Percentiles rank a stretch among this genome's conserved stretches.
Conservation (phyloP, 2,329 filamentous ascomycete species). For the Trichophyton verrucosum region DNA sequence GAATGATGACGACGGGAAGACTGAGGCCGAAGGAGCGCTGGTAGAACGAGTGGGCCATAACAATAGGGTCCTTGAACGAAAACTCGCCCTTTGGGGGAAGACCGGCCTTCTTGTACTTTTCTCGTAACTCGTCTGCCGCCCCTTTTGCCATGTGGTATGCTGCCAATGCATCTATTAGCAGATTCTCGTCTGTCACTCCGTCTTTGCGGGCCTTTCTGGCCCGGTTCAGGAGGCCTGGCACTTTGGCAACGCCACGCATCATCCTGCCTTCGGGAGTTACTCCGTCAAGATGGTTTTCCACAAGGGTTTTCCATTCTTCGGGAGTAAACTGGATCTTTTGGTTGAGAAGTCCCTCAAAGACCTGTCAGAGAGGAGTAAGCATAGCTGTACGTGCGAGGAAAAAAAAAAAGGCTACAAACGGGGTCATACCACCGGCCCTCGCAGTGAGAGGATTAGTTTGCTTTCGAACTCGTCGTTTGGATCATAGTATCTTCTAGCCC, state of each 20-base stretch:
- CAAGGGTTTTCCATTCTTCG: conserved; percentile 25
- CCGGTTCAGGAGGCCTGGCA: conserved; percentile 22
- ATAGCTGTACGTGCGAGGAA: neutral
- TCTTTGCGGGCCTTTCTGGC: conserved; percentile 11
- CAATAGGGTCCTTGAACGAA: neutral
- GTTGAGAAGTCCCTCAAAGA: conserved; percentile 28
- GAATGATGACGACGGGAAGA: conserved; percentile 21
- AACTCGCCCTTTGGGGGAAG: neutral
- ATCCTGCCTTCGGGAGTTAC: conserved; percentile 21
- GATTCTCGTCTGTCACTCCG: conserved; percentile 4
- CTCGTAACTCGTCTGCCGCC: conserved; percentile 12
- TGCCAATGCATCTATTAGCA: conserved; percentile 17
- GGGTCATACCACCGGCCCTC: conserved; percentile 25
- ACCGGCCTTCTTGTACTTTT: conserved; percentile 1
- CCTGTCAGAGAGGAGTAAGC: conserved; percentile 12
- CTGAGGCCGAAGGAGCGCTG: conserved; percentile 25
- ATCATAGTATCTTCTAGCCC: conserved; percentile 20
- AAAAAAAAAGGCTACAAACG: neutral
- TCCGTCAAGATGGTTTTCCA: conserved; percentile 21
- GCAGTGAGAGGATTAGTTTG: conserved; percentile 23
- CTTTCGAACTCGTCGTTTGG: conserved; percentile 25
- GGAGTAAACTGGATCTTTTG: conserved; percentile 21
- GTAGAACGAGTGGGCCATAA: conserved; percentile 19
- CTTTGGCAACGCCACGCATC: conserved; percentile 20
- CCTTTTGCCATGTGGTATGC: conserved; percentile 18